Conservation (phyloP, 1,284 basidiomycete species). For the Sporisorium reilianum region DNA sequence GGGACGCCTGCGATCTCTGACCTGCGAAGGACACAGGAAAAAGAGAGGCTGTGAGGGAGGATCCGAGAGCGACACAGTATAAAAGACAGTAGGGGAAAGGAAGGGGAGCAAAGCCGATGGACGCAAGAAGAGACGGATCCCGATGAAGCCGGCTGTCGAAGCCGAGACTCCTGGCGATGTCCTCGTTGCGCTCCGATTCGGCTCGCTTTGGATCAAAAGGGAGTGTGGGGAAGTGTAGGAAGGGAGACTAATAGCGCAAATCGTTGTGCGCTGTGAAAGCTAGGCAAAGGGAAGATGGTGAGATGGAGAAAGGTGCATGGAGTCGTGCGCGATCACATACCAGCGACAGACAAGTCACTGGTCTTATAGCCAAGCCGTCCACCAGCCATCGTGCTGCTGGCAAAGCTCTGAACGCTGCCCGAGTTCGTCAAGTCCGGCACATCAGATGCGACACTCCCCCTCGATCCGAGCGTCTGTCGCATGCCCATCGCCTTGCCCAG, state of each 20-base stretch:
- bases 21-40: background rate
- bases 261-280: background rate
- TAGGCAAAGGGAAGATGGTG: background rate
- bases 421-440: conserved; percentile 13
- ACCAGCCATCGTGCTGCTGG: conserved; percentile 17
- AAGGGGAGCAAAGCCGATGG: background rate
- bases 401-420: conserved; percentile 26
- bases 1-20: conserved; percentile 21
- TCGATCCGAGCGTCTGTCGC: conserved; percentile 18
- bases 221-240: background rate
- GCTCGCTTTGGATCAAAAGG: background rate
- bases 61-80: background rate
- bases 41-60: conserved; percentile 22
- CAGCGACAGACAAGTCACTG: conserved; percentile 36
- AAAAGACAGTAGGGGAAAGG: background rate
- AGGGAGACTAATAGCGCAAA: background rate
- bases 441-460: conserved; percentile 14
- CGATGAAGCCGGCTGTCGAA: conserved; percentile 9
- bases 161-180: conserved; percentile 33
- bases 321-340: conserved; percentile 7
- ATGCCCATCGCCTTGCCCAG: conserved; percentile 34
- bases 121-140: conserved; percentile 38
- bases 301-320: background rate
- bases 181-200: conserved; percentile 27
- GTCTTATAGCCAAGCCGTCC: conserved; percentile 44